These are phyloP conservation scores for Silene latifolia DNA, from an alignment of 148 eudicot genomes.

Conservation along the genomic window DNA sequence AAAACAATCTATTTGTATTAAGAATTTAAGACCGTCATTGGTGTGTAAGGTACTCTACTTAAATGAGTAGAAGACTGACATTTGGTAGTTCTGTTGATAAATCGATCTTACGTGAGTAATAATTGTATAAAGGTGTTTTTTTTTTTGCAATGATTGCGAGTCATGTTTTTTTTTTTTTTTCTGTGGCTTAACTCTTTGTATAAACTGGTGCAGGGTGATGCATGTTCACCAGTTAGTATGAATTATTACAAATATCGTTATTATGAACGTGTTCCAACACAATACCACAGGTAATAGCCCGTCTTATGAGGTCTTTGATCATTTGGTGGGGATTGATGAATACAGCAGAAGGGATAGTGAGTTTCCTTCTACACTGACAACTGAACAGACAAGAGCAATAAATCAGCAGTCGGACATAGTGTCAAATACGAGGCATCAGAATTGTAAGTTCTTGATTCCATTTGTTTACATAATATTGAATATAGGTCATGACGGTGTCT, in stretches of 20 bases:
- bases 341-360: too few relatives aligned
- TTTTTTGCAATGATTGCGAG: neutral
- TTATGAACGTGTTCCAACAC: slow-evolving; percentile 58
- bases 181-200: neutral
- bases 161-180: neutral
- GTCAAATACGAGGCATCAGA: slow-evolving; percentile 30
- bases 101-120: neutral
- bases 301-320: slow-evolving; percentile 43
- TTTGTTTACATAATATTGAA: neutral
- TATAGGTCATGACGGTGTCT: neutral
- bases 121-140: neutral
- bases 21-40: too few relatives aligned
- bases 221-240: slow-evolving; percentile 51
- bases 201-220: slow-evolving; percentile 51
- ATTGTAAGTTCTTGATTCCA: slow-evolving; percentile 43
- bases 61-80: too few relatives aligned
- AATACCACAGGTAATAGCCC: slow-evolving; percentile 57
- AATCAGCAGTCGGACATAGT: too few relatives aligned
- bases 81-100: too few relatives aligned
- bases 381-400: too few relatives aligned
- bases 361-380: too few relatives aligned
- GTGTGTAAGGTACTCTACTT: too few relatives aligned
- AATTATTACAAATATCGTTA: slow-evolving; percentile 73
- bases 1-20: too few relatives aligned
- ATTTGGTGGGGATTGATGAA: too few relatives aligned